Evolutionary conservation across 2,329 filamentous ascomycete genomes (phyloP), one percentile per base, ranked within the genome.

Genomic region (Cladosporium sp.): DNA sequence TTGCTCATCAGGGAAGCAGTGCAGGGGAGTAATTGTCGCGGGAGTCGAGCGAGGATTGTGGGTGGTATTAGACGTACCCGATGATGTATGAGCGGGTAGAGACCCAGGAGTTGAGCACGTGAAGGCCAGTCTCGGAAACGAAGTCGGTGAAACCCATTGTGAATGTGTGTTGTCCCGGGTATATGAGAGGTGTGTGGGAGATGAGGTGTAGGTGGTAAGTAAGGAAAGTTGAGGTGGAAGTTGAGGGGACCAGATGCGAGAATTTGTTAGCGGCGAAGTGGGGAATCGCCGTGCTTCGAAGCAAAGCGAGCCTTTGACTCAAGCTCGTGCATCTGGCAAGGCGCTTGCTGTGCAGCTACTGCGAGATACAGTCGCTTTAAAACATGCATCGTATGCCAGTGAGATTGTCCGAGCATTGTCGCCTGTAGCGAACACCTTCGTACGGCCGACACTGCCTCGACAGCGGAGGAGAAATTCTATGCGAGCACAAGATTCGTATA

Each of bases 11-110:
- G 82, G 68, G 68, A 73, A 75, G 64, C 63, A 65, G 62, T 62
- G 63, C 62, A 60, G 59, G 28, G 61, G 65, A 64, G 60, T 60
- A 58, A 51, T 62, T 57, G 60, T 58, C 61, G 60, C 17, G 19
- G 22, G 25, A 47, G 42, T 17, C 10, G 49, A 45, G 45, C 58
- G 57, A 59, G 49, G 40, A 55, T 56, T 56, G 9, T 19, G 57
- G 57, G 20, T 19, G 12, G 24, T 6, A 25, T 20, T n/a, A 62
- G 64, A 85, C 89, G 74, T 87, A 92, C 89, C 89, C 89, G 78
- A 87, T 79, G 71, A 93, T 86, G 81, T 93, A 93, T 78, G 85
- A 89, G 73, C 87, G 85, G 72, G 86, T 89, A 74, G 80, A 81
- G 73, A 88, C 79, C 84, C 84, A 90, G 79, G 76, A 83, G 80